Percentiles rank a stretch among this genome's conserved stretches.
Evolutionary conservation across 768 basidiomycete species (phyloP).

Genomic region (Auricularia sp.): DNA sequence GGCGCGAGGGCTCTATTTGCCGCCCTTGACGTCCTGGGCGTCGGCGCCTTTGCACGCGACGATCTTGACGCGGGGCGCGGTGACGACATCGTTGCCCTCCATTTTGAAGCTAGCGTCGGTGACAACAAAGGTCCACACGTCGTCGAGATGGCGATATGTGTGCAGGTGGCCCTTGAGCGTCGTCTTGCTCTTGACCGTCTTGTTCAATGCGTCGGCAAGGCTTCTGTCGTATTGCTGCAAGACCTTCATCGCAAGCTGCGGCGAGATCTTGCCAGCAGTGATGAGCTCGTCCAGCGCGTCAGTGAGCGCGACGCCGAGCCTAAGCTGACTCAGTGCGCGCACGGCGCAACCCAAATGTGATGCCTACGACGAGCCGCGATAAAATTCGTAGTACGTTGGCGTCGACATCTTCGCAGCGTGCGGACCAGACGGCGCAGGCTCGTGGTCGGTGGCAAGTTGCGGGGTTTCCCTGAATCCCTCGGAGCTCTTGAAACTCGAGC

Average conservation of each 20-base stretch:
- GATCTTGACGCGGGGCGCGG: slow-evolving; percentile 80
- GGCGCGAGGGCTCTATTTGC: not conserved
- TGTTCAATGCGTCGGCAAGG: slow-evolving; percentile 83
- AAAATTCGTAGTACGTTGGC: slow-evolving; percentile 84
- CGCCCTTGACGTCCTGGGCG: slow-evolving; percentile 56
- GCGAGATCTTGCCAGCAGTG: slow-evolving; percentile 91
- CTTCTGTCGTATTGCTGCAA: slow-evolving; percentile 98
- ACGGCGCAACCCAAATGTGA: slow-evolving; percentile 5
- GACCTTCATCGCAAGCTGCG: slow-evolving; percentile 98
- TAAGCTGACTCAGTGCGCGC: slow-evolving; percentile 22
- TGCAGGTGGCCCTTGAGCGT: slow-evolving; percentile 89
- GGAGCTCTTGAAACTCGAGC: no score
- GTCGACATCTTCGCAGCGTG: not conserved
- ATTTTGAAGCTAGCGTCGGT: slow-evolving; percentile 91
- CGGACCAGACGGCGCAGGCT: not conserved
- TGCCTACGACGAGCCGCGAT: slow-evolving; percentile 82
- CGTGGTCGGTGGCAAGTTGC: not conserved
- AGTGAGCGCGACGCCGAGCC: slow-evolving; percentile 94
- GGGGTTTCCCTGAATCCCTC: not conserved
- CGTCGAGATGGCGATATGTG: slow-evolving; percentile 88
- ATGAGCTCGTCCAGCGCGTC: slow-evolving; percentile 98
- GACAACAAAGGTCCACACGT: slow-evolving; percentile 98
- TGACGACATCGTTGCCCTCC: slow-evolving; percentile 77
- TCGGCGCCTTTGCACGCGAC: slow-evolving; percentile 97
- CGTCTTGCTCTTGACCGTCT: slow-evolving; percentile 91